Base-by-base conservation (phyloP, 208 protist genomes). In the Borovskyia barvae region DNA sequence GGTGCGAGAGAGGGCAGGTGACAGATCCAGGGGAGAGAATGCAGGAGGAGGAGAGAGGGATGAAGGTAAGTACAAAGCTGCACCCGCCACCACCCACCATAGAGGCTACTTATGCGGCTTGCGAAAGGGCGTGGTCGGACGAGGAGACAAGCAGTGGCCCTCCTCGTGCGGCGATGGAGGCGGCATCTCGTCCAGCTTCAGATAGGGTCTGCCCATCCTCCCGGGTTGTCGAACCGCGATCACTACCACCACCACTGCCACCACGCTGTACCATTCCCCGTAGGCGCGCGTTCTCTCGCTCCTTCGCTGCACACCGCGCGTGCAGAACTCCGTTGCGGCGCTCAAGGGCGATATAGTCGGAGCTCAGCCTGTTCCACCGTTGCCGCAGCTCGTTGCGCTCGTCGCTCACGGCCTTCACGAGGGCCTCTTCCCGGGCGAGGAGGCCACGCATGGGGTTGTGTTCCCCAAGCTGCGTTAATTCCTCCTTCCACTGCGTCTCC, bases 311-410 rank as follows among this genome's bases (percentile, higher is more conserved):
- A 42, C 86, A 93, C 8, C 86, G 82, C 42, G 80, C 82, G 60
- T 93, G 86, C 67, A 93, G 59, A 32, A 73, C 51, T 11, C 72
- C 81, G 50, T 90, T 93, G 53, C 82, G 79, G 29, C 73, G 63
- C 58, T 93, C 86, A 17, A 90, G 56, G 2, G 68, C 52, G 36
- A 85, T 76, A 66, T 88, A 92, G 42, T 92, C 77, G 15, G 64
- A 67, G 35, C 70, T 87, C 12, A 87, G 59, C 4, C 46, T 52
- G n/a, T 58, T 57, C 85, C 78, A 86, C 46, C 76, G 72, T 12
- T 47, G 41, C 15, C 64, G 77, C 64, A 91, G 73, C 22, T 55
- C 72, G 42, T 80, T 71, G 15, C 84, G 74, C 54, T 91, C 80
- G 17, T 67, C 63, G n/a, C 73, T 78, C 24, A 87, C 78, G 0